A percentile compares a stretch with the other conserved stretches of the same genome.
Evolutionary conservation across 257 asterid species (phyloP).

Genomic region (Cynanchum wilfordii): DNA sequence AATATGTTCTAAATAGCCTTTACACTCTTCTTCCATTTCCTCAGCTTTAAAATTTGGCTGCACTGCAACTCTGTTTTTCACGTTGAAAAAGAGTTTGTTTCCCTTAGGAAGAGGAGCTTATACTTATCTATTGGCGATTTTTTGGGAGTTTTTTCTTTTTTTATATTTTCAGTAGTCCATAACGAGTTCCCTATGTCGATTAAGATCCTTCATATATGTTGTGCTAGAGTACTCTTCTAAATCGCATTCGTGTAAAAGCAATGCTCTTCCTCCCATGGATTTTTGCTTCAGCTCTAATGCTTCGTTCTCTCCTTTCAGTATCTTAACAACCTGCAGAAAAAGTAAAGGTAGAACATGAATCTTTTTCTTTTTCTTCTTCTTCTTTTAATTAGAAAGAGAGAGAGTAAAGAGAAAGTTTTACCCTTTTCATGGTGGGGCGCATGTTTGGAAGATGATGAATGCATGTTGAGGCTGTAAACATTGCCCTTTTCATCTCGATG

Average conservation of each 20-base stretch:
- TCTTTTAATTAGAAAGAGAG: no score
- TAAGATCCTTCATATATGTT: constrained; percentile 67
- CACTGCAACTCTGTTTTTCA: no score
- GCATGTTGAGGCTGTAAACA: constrained; percentile 74
- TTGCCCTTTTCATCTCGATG: constrained; percentile 64
- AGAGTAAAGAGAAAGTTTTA: constrained; percentile 13
- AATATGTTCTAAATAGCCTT: no score
- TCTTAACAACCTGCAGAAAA: constrained; percentile 56
- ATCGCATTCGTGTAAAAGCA: constrained; percentile 62
- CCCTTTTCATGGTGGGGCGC: constrained; percentile 89
- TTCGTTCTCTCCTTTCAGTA: constrained; percentile 66
- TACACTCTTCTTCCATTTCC: no score
- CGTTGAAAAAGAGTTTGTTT: no score
- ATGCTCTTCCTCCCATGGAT: constrained; percentile 54
- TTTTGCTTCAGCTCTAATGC: constrained; percentile 53
- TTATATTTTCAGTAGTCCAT: constrained; percentile 49
- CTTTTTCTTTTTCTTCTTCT: no score
- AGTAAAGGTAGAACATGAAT: neutral
- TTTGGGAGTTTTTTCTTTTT: no score
- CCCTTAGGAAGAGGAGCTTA: no score
- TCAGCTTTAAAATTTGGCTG: no score
- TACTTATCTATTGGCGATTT: no score
- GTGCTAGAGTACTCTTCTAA: constrained; percentile 72
- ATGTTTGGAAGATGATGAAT: constrained; percentile 71
- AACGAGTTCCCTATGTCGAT: constrained; percentile 84